Evolutionary conservation across 2,329 filamentous ascomycete species (phyloP).

Genomic region (Sordariomycetes sp.): DNA sequence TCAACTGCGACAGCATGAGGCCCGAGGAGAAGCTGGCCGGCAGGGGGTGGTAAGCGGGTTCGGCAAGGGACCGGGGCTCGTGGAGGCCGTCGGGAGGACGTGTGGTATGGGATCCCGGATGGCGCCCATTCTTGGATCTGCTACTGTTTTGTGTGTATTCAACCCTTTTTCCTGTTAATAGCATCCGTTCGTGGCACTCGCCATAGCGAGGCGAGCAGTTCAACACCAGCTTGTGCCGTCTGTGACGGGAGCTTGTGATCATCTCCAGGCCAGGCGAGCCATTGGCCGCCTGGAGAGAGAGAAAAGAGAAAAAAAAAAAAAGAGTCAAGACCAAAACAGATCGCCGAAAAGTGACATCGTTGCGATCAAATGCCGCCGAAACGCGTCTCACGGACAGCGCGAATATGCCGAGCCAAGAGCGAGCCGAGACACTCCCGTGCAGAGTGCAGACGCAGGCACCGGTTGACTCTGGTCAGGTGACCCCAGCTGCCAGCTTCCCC

Average conservation of each 20-base stretch:
- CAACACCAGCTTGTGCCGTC: neutral
- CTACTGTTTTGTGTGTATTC: neutral
- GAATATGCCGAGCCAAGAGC: too few species aligned
- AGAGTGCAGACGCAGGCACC: too few species aligned
- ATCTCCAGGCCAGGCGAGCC: too few species aligned
- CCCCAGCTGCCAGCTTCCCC: neutral
- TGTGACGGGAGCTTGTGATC: neutral
- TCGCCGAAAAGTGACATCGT: too few species aligned
- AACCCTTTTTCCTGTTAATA: neutral
- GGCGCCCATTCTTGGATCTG: neutral
- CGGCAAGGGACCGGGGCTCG: neutral
- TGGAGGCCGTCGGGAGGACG: too few species aligned
- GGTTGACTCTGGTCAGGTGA: neutral
- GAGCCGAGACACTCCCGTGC: too few species aligned
- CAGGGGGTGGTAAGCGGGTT: conserved; percentile 59
- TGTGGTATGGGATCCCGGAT: too few species aligned
- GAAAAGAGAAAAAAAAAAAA: too few species aligned
- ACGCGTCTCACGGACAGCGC: too few species aligned
- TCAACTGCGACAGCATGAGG: conserved; percentile 70
- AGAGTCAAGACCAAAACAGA: too few species aligned
- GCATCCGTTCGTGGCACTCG: neutral
- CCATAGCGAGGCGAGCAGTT: neutral
- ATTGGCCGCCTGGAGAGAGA: too few species aligned
- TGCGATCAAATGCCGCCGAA: too few species aligned
- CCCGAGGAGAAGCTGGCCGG: conserved; percentile 72